Base-by-base conservation (phyloP, 495 filamentous ascomycete genomes). In the Chaetomidium leptoderma region DNA sequence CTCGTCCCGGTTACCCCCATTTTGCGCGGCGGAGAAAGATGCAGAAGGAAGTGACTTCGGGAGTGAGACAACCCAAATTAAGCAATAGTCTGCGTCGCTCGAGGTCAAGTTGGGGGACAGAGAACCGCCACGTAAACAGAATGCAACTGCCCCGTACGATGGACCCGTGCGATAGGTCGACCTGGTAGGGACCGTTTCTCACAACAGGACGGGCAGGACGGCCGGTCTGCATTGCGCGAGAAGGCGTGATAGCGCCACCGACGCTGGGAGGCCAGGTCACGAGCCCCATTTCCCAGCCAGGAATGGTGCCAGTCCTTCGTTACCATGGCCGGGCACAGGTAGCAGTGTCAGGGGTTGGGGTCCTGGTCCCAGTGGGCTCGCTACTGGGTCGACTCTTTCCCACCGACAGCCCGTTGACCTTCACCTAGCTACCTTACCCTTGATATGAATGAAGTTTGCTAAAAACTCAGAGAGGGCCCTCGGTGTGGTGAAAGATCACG, bases 221-320 rank as follows among this genome's bases (percentile, higher is more conserved):
- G 48, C 54, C 53, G 55, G 54, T 35, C 35, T 61, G 55, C 60
- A 61, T 63, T 57, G 63, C 60, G 60, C 57, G 23, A 62, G 40
- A 65, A 62, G 60, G 55, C 63, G 66, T 66, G 53, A 55, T 66
- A 29, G 45, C 65, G 62, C 65, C 65, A 65, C 58, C 50, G 26
- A 42, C 26, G 53, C 46, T 57, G 35, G 49, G 17, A 32, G 53
- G 52, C 39, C 42, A 0, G 40, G 52, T 42, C 62, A 49, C 63
- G 64, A 63, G 63, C 24, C 26, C 13, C 45, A 44, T 55, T 19
- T 9, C 50, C 51, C 21, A 19, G 23, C 33, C 30, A 48, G 45
- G 27, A 19, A 44, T 44, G 40, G 40, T 19, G 19, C 24, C 24
- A 6, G 32, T 33, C 32, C 6, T 9, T 44, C 26, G 7, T 29